Base-by-base conservation (phyloP, 2,329 filamentous ascomycete species). In the Aureobasidium sp. region DNA sequence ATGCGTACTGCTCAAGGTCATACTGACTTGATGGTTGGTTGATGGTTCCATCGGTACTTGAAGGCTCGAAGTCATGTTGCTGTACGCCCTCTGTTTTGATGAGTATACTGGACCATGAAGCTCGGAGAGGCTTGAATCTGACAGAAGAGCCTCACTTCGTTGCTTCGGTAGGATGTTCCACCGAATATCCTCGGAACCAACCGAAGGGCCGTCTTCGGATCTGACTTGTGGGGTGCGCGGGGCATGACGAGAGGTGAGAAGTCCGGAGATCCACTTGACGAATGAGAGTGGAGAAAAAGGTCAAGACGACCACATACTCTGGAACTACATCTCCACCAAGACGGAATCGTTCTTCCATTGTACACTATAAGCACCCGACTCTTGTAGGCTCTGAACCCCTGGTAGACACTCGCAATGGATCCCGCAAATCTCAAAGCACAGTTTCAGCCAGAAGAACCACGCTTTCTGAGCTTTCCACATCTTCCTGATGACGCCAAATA, bases 401-500 rank as follows among this genome's bases (percentile, higher is more conserved):
- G 17, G 11, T 3, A n/a, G 13, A 13, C 23, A 42, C 35, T 50
- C n/a, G 17, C 17, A 42, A 74, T 74, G 73, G 74, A 74, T 59
- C 68, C 67, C 15, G 63, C 65, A 23, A 74, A 74, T 61, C 64
- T 65, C 35, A 65, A 71, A 31, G 71, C 73, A 61, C 69, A 74
- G 60, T 65, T 64, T 45, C 68, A 71, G 53, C 69, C 74, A 35
- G 73, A 76, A 64, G 77, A 78, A 61, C 70, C 78, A 40, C 77
- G 76, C 59, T 85, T 83, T 66, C 77, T 86, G 63, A 74, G 79
- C 63, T 86, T 86, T 67, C 78, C 78, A 55, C 77, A 79, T 66
- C 76, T 81, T 21, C 79, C 77, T 63, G 78, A 78, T 63, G 79
- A 73, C 67, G 78, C 76, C 61, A 49, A 49, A 33, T 19, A 60